Evolutionary conservation across 441 rosid genomes (phyloP).

Genomic region (Manihot esculenta): DNA sequence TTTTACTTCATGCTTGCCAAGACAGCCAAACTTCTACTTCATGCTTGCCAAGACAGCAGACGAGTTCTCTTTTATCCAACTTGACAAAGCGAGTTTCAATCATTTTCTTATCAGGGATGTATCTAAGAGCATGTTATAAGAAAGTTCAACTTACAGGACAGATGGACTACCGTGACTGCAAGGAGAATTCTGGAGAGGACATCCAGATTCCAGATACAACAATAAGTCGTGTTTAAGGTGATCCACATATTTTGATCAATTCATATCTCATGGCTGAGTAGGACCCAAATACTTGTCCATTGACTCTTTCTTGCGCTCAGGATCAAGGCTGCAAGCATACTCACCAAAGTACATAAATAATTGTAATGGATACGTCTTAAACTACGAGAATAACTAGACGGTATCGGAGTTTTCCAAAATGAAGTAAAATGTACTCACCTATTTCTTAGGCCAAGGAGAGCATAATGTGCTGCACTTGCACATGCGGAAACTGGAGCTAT

Average conservation of each 20-base stretch:
- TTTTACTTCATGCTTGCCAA: too few relatives aligned
- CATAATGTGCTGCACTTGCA: constrained; percentile 74
- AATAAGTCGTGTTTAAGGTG: constrained; percentile 2
- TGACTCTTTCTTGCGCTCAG: constrained; percentile 92
- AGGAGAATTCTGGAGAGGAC: constrained; percentile 5
- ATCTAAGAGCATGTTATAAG: neutral
- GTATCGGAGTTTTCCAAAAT: neutral
- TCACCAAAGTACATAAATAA: constrained; percentile 19
- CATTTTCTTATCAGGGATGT: neutral
- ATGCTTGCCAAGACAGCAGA: neutral
- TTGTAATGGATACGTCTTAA: neutral
- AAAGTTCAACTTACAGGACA: constrained; percentile 26
- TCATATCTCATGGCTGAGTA: constrained; percentile 37
- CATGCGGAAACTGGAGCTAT: constrained; percentile 91
- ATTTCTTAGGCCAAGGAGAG: constrained; percentile 91
- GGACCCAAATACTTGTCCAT: constrained; percentile 95
- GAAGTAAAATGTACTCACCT: constrained; percentile 45
- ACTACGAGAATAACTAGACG: neutral
- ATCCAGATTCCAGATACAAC: constrained; percentile 13
- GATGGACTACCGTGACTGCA: neutral
- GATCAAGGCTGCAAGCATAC: constrained; percentile 80
- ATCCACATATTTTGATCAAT: constrained; percentile 15
- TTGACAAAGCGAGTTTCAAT: neutral
- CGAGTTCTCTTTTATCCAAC: too few relatives aligned
- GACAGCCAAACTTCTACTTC: neutral